Base-by-base conservation (phyloP, 441 rosid genomes). In the Corymbia calophylla region DNA sequence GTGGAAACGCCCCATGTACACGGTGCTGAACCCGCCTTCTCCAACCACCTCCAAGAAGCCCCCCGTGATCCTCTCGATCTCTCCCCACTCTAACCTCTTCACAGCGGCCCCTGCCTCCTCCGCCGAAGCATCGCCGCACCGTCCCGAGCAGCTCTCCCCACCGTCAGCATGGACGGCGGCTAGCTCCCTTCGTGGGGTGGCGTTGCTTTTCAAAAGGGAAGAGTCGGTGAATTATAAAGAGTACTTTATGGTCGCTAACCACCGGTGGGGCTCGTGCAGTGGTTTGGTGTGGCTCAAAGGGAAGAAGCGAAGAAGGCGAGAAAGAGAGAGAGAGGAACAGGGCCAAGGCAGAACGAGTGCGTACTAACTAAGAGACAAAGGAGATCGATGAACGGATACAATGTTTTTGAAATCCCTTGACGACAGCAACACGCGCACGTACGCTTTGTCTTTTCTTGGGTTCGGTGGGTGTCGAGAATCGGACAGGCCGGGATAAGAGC, bases 11-110 rank as follows among this genome's bases (percentile, higher is more conserved):
- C 95, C 98, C 91, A 96, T 25, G 91, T 94, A 96, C 48, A 97
- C 96, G 11, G 92, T 93, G 91, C 99, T 95, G 89, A 95, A 97
- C 66, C 99, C 99, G 32, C 98, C 99, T 3, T 94, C 92, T 27
- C 99, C 99, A 49, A 95, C 93, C 88, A 95, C 87, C 35, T 64
- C 88, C 23, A 95, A 90, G 92, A 95, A 96, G 89, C 93, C 90
- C 53, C 56, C 80, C 7, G 98, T 95, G 44, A 93, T 87, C 58
- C 85, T 88, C 89, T 93, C 94, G 51, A 97, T 91, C 88, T 95
- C 96, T 4, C 89, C 93, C 98, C 97, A 95, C 11, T 87, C 92
- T 53, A 90, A 95, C 66, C 92, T 92, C 88, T 93, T 94, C 16
- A 70, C 48, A 35, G 89, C 88, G 5, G 44, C 6, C 44, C 44